Base-by-base conservation (phyloP, 345 rosid species). In the Erucastrum elatum region DNA sequence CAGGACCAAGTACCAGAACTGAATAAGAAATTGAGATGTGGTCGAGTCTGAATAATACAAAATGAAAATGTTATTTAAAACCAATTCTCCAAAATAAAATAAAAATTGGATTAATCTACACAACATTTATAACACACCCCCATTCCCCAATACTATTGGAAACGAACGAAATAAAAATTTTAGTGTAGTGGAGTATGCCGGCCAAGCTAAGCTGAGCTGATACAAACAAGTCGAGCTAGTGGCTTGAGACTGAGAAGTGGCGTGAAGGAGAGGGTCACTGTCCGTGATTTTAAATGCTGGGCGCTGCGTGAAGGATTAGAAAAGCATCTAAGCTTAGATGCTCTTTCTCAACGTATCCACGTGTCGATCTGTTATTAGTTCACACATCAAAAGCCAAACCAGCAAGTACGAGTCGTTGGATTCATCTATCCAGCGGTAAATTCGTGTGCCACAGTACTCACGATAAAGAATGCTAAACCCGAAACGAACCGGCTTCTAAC, bases 281-380 rank as follows among this genome's bases (percentile, higher is more conserved):
- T 81, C 73, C 76, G 4, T 16, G 15, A 70, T 55, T 70, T 75
- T 80, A 65, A 80, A 75, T 75, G 80, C 64, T 74, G 16, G 82
- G 64, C 79, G 82, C 74, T 64, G 74, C 83, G 80, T 75, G 74
- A 75, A 76, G 80, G 83, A 75, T 80, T 80, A 71, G 70, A 81
- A 76, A 81, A 81, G 81, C 81, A 71, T 71, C 76, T 81, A 71
- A 71, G 66, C 58, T 71, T 53, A 76, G 76, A 76, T 76, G 77
- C 77, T 71, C 61, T 72, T 51, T 75, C 81, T 76, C 76, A 66
- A 66, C 59, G 13, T 15, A 59, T 66, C 77, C 77, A 76, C 81
- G 84, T 81, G 81, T 59, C 77, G 9, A 1, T 0, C 0, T 17
- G 0, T 27, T 4, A 81, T 71, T 81, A 15, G 80, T 26, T 64